Evolutionary conservation across 139 green algal genomes (phyloP).

Genomic region (Micromonas pusilla): DNA sequence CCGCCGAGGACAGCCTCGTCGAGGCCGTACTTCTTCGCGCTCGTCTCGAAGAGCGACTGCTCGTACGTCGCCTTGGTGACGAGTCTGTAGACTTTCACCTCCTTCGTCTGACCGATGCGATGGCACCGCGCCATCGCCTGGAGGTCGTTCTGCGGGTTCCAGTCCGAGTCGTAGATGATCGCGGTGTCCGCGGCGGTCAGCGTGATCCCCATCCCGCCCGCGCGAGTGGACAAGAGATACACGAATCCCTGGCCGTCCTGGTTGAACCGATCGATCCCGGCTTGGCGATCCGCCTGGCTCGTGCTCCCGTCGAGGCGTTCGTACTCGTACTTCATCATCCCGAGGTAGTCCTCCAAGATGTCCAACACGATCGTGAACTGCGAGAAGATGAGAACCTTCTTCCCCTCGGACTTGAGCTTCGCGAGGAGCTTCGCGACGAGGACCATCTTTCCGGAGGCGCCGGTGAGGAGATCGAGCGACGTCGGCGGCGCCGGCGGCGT

Average conservation of each 20-base stretch:
- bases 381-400: slow-evolving; percentile 82
- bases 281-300: slow-evolving; percentile 52
- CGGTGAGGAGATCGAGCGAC: slow-evolving; percentile 53
- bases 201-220: slow-evolving; percentile 92
- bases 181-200: slow-evolving; percentile 86
- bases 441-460: slow-evolving; percentile 66
- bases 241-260: slow-evolving; percentile 33
- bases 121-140: slow-evolving; percentile 94
- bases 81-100: slow-evolving; percentile 89
- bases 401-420: slow-evolving; percentile 68
- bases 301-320: slow-evolving; percentile 81
- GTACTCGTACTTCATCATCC: slow-evolving; percentile 39
- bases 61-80: slow-evolving; percentile 84
- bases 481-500: neutral
- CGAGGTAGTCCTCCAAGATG: slow-evolving; percentile 77
- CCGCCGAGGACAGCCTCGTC: slow-evolving; percentile 86
- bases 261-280: slow-evolving; percentile 81
- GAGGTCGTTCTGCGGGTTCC: slow-evolving; percentile 88
- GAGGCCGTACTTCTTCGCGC: slow-evolving; percentile 66
- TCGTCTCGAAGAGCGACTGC: slow-evolving; percentile 63
- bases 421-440: slow-evolving; percentile 72
- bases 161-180: slow-evolving; percentile 93
- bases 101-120: slow-evolving; percentile 80
- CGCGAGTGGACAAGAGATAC: slow-evolving; percentile 45
- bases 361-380: slow-evolving; percentile 86